Evolutionary conservation across 257 asterid species (phyloP), one percentile per base, ranked within the genome.

Genomic region (Schizonepeta tenuifolia): DNA sequence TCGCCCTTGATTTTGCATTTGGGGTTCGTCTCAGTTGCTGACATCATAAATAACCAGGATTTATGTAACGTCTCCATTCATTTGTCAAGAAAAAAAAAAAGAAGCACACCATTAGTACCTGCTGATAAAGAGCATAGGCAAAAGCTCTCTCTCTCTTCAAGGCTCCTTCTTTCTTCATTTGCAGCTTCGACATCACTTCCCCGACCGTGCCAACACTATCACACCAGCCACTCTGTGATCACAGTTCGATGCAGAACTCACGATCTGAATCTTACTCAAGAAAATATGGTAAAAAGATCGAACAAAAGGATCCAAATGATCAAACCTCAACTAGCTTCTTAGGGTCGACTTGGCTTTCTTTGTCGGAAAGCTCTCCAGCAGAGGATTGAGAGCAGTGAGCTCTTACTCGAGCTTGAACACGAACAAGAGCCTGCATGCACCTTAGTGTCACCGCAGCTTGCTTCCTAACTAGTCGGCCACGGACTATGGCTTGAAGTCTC

Each of bases 391-490:
- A 35, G 84, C 79, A 79, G 5, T 85, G 94, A 67, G 96, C 89
- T 67, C 96, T 80, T n/a, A 87, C 86, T 41, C 96, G 89, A 38
- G 93, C 95, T 76, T 95, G 97, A 62, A 78, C 96, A 31, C 91
- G 86, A 72, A 88, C 96, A 15, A 95, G 88, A 46, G 99, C 89
- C 75, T 92, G 96, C 99, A 95, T 95, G 63, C 97, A 92, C 79
- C 88, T 80, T 8, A 95, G 83, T 9, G 97, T 95, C 18, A 86
- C 86, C 0, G 88, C 98, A 26, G 96, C 98, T 79, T 95, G 96
- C 76, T 87, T 90, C 67, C 99, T 83, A 6, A 95, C 96, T 0
- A 83, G 78, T 14, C 94, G 80, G 1, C 98, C 99, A 0, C 99
- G 93, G 38, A 95, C 92, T 53, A 92, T 87, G 6, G 99, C 98